Evolutionary conservation across 2,329 filamentous ascomycete genomes (phyloP), one percentile per base, ranked within the genome.

Genomic region (Pyrenophora tritici-repentis): DNA sequence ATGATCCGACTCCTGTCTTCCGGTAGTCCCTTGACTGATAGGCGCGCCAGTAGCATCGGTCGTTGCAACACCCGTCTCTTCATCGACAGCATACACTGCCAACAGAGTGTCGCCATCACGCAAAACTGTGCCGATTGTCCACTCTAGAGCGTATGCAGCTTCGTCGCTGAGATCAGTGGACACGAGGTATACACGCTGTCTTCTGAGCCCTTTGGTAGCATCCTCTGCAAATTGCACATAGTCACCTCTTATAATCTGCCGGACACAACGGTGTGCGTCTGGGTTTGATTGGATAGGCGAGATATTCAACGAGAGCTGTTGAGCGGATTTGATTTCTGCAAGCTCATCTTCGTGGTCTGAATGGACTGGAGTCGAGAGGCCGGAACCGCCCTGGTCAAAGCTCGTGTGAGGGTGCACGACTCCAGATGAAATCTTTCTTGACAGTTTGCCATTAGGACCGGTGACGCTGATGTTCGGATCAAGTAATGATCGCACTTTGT

Each of bases 81-180:
- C 93, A 61, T 97, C 91, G 18, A 96, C 87, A 50, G 92, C 96
- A 75, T 95, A 96, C 38, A 97, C 90, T 2, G 91, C 91, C 55
- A 97, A 86, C 31, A 99, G 81, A 0, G 93, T 97, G 70, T 99
- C 94, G 6, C 94, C 94, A 63, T 97, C 92, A 41, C 94, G 85
- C 24, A 99, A 80, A 5, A 97, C 91, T 0, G 93, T 97, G 6
- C 94, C 94, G 48, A 99, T 92, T 0, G 93, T 94, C 94, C 94
- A 99, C 73, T 99, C 94, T 26, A 99, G 80, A 1, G 94, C 94
- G 72, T 97, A 95, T 6, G 90, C 90, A 4, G 93, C 92, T 76
- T 99, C 94, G 32, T 94, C 90, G 62, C 92, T 97, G 3, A 97
- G 78, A 73, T 99, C 94, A 0, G 91, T 97, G 3, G 94, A 93